These are phyloP conservation scores for Nadsonia fulvescens DNA, from an alignment of 805 yeast genomes.

Conservation along the genomic window DNA sequence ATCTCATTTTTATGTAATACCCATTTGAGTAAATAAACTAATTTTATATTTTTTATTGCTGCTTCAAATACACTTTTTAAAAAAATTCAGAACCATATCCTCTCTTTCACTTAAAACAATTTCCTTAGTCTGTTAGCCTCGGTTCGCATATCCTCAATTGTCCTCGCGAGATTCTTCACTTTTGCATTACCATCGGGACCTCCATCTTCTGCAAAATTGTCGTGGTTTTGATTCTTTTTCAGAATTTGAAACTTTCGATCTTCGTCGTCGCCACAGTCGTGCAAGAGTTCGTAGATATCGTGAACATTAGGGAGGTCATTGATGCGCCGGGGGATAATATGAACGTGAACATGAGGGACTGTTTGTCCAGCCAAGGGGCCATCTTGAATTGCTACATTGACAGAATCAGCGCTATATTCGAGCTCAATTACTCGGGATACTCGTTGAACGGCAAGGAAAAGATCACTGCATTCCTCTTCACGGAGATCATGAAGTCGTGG, in stretches of 20 bases:
- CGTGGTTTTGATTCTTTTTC: no score
- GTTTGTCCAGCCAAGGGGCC: conserved; percentile 93
- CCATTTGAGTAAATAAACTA: no score
- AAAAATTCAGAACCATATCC: no score
- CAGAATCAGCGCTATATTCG: conserved; percentile 58
- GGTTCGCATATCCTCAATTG: conserved; percentile 43
- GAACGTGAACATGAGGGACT: conserved; percentile 91
- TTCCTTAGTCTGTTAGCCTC: conserved; percentile 43
- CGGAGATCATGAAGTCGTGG: conserved; percentile 52
- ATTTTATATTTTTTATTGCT: no score
- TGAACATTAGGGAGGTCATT: conserved; percentile 51
- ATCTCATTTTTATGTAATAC: no score
- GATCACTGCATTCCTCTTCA: conserved; percentile 53
- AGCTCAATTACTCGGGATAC: conserved; percentile 50
- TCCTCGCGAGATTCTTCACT: conserved; percentile 42
- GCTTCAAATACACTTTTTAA: no score
- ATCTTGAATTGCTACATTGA: conserved; percentile 88
- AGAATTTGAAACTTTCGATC: conserved; percentile 18
- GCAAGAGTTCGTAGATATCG: conserved; percentile 50
- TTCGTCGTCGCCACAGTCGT: conserved; percentile 32
- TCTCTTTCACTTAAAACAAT: no score
- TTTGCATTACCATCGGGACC: no score
- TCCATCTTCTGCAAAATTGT: no score
- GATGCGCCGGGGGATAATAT: conserved; percentile 63
- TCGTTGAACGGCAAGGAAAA: conserved; percentile 55